Evolutionary conservation across 2,329 filamentous ascomycete species (phyloP).

Genomic region (Fusarium sp.): DNA sequence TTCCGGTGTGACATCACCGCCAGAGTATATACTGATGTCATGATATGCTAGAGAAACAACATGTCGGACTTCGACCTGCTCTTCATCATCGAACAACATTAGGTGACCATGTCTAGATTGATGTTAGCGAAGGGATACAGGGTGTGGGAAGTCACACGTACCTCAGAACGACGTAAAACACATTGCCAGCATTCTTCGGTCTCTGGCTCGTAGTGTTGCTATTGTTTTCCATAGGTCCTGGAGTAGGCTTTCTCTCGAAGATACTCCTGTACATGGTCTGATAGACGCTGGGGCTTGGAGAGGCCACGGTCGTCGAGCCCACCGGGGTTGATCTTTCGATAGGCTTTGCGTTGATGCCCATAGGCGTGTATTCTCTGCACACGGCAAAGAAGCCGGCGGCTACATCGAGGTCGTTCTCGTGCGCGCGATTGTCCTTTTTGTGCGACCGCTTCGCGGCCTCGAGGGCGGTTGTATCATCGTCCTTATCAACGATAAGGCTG

Average conservation of each 20-base stretch:
- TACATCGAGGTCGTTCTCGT: constrained; percentile 74
- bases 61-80: constrained; percentile 94
- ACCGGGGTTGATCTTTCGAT: constrained; percentile 86
- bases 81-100: constrained; percentile 96
- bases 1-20: constrained; percentile 81
- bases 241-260: constrained; percentile 79
- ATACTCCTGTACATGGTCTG: constrained; percentile 98
- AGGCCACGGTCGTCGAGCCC: constrained; percentile 77
- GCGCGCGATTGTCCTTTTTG: constrained; percentile 70
- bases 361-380: constrained; percentile 89
- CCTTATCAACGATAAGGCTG: constrained; percentile 63
- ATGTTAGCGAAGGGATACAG: constrained; percentile 17
- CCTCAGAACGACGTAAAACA: constrained; percentile 93
- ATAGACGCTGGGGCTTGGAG: constrained; percentile 92
- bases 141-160: constrained; percentile 16
- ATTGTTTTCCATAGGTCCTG: constrained; percentile 61
- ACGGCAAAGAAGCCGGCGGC: constrained; percentile 96
- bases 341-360: constrained; percentile 91
- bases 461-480: constrained; percentile 73
- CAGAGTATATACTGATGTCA: constrained; percentile 84
- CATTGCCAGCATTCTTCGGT: constrained; percentile 78
- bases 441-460: constrained; percentile 68
- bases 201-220: constrained; percentile 62
- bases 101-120: constrained; percentile 83
- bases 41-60: constrained; percentile 94